Conservation (phyloP, 805 yeast species). For the Cyberlindnera meyerae region DNA sequence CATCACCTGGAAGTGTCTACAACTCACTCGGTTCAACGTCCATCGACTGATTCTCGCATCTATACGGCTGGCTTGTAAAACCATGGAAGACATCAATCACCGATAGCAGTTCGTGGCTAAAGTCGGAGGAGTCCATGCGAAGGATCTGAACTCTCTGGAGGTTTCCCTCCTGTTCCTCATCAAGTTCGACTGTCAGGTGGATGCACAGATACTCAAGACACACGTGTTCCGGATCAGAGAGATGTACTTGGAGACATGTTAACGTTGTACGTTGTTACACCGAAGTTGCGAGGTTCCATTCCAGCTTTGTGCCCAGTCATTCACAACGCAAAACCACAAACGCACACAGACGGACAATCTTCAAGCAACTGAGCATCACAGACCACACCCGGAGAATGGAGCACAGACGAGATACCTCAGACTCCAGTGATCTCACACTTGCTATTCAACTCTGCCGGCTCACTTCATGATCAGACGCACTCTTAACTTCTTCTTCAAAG, state of each 20-base stretch:
- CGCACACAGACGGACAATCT: too few species aligned
- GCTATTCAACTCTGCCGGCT: too few species aligned
- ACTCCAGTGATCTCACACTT: too few species aligned
- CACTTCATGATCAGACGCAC: constrained; percentile 10
- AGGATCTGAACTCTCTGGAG: constrained; percentile 45
- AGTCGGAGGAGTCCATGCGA: constrained; percentile 39
- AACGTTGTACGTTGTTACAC: neutral
- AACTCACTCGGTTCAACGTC: constrained; percentile 35
- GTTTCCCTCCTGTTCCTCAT: constrained; percentile 44
- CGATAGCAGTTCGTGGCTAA: constrained; percentile 40
- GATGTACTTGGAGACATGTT: constrained; percentile 1
- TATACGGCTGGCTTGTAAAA: constrained; percentile 42
- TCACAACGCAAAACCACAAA: too few species aligned
- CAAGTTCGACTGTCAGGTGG: constrained; percentile 44
- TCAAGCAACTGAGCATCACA: too few species aligned
- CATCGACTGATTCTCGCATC: constrained; percentile 42
- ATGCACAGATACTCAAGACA: neutral
- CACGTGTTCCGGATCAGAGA: constrained; percentile 5
- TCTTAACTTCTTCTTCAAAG: constrained; percentile 5
- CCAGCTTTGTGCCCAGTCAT: neutral
- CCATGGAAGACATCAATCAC: constrained; percentile 42
- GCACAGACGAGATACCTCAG: too few species aligned
- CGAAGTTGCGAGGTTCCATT: neutral
- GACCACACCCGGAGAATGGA: too few species aligned
- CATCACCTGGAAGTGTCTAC: constrained; percentile 12